Evolutionary conservation across 2,329 filamentous ascomycete species (phyloP).

Genomic region (Neospermospora avenae): DNA sequence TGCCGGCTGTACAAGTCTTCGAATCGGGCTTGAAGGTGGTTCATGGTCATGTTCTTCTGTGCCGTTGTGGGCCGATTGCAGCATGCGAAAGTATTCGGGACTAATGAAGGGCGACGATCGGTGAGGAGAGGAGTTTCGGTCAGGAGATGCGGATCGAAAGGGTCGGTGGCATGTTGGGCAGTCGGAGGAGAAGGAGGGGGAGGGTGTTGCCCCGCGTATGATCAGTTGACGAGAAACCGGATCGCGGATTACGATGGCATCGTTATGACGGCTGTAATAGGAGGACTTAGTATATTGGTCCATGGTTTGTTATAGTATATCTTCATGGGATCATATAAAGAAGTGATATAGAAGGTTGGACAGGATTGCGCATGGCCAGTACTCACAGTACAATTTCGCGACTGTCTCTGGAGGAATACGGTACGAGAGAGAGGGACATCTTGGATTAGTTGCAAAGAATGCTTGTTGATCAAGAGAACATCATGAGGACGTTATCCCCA

Average conservation of each 20-base stretch:
- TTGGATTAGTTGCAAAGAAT: not conserved
- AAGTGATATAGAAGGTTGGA: not conserved
- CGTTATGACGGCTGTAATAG: conserved; percentile 73
- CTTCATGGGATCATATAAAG: not conserved
- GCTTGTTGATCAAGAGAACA: not conserved
- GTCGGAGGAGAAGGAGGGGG: conserved; percentile 55
- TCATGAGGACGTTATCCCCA: not conserved
- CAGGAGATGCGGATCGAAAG: conserved; percentile 46
- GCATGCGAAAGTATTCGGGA: conserved; percentile 93
- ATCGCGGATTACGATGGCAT: conserved; percentile 90
- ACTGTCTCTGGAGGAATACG: conserved; percentile 69
- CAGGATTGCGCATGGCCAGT: not conserved
- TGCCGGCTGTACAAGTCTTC: conserved; percentile 40
- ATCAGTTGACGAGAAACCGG: conserved; percentile 80
- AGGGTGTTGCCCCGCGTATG: conserved; percentile 60
- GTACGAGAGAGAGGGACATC: conserved; percentile 74
- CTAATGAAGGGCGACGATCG: conserved; percentile 66
- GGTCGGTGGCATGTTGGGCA: conserved; percentile 58
- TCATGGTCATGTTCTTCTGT: conserved; percentile 42
- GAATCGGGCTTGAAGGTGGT: conserved; percentile 50
- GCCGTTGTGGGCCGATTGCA: conserved; percentile 55
- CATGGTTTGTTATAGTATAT: not conserved
- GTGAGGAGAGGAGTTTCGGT: conserved; percentile 46
- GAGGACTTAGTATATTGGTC: conserved; percentile 17
- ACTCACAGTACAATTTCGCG: conserved; percentile 78